Evolutionary conservation across 2,329 filamentous ascomycete species (phyloP).

Genomic region (Juglanconis juglandina): DNA sequence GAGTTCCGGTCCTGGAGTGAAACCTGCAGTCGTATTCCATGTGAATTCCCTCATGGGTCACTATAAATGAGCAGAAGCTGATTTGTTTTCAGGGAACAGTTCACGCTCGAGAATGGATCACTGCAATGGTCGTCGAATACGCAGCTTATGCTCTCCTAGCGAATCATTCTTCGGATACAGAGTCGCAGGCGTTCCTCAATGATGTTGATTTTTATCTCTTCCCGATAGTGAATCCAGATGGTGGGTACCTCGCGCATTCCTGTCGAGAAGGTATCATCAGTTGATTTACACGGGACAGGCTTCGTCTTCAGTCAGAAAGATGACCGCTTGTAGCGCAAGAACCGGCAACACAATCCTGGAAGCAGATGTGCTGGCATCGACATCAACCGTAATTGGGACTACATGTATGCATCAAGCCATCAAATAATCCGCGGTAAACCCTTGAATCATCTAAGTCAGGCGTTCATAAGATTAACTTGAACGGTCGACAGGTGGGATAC

Average conservation of each 20-base stretch:
- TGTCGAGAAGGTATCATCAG: background rate
- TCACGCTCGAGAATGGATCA: constrained; percentile 60
- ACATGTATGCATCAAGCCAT: constrained; percentile 22
- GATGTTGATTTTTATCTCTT: constrained; percentile 66
- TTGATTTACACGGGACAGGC: constrained; percentile 32
- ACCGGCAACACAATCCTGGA: constrained; percentile 38
- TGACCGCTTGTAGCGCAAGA: constrained; percentile 62
- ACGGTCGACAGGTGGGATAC: constrained; percentile 39
- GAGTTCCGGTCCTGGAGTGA: constrained; percentile 37
- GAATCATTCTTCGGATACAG: constrained; percentile 36
- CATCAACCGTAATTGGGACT: constrained; percentile 56
- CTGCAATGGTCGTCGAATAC: constrained; percentile 54
- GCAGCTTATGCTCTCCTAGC: constrained; percentile 46
- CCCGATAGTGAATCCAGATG: constrained; percentile 60
- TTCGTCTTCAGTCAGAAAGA: constrained; percentile 55
- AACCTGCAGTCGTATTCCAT: constrained; percentile 54
- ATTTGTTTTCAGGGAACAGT: constrained; percentile 37
- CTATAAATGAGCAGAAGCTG: too few relatives aligned
- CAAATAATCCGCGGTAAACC: background rate
- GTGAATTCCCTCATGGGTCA: constrained; percentile 18
- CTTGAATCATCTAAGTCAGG: background rate
- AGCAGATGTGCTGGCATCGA: constrained; percentile 46
- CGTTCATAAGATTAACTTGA: background rate
- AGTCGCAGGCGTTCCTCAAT: constrained; percentile 41
- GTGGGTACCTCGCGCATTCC: constrained; percentile 28